These are phyloP conservation scores for Calonectria hawksworthii DNA, from an alignment of 2,329 filamentous ascomycete species.

Conservation along the genomic window DNA sequence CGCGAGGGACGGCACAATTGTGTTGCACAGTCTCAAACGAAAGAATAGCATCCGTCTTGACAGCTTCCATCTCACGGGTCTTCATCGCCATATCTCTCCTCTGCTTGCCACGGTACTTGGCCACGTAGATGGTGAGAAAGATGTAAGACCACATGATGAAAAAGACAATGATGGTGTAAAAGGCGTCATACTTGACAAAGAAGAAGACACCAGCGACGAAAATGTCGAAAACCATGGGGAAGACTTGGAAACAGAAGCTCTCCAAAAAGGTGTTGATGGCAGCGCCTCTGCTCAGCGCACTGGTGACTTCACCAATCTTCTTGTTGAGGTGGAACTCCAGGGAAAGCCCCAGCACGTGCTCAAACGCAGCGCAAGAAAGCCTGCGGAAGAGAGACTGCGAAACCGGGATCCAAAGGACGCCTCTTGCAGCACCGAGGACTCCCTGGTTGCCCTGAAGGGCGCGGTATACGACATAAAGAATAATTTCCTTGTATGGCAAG, in stretches of 20 bases:
- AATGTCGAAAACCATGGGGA: constrained; percentile 66
- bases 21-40: constrained; percentile 73
- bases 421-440: constrained; percentile 56
- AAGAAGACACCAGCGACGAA: constrained; percentile 63
- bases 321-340: constrained; percentile 67
- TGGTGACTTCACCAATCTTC: constrained; percentile 65
- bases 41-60: constrained; percentile 63
- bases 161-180: constrained; percentile 63
- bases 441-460: constrained; percentile 62
- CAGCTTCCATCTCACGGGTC: constrained; percentile 63
- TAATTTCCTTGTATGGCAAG: constrained; percentile 58
- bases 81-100: constrained; percentile 60
- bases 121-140: constrained; percentile 65
- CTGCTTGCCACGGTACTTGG: constrained; percentile 59
- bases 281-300: constrained; percentile 61
- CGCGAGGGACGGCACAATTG: constrained; percentile 72
- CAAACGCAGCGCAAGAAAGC: constrained; percentile 60
- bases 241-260: constrained; percentile 62
- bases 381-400: constrained; percentile 59
- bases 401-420: constrained; percentile 63
- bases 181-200: constrained; percentile 60
- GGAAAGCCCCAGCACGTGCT: constrained; percentile 61
- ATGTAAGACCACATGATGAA: constrained; percentile 65
- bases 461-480: constrained; percentile 60
- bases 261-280: constrained; percentile 65